Conservation (phyloP, 2,329 filamentous ascomycete genomes). For the Aspergillus versicolor region DNA sequence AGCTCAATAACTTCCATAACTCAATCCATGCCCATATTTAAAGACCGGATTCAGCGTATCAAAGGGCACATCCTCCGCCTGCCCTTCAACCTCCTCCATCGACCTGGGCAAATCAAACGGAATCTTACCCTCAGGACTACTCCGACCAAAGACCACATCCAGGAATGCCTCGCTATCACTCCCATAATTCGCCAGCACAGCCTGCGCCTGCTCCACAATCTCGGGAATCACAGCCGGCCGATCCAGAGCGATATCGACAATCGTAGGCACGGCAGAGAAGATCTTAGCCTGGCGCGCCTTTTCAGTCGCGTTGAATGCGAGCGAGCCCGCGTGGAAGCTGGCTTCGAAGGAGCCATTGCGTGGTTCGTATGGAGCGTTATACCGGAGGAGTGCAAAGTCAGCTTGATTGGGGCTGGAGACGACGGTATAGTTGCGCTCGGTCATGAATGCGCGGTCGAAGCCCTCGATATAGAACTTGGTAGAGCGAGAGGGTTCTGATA, state of each 20-base stretch:
- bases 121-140: slow-evolving; percentile 43
- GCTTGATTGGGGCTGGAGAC: not conserved
- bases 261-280: not conserved
- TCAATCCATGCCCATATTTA: not conserved
- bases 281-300: not conserved
- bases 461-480: slow-evolving; percentile 4
- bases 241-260: not conserved
- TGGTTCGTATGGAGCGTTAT: not conserved
- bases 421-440: not conserved
- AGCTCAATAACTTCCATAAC: too few species aligned
- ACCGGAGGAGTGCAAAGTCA: not conserved
- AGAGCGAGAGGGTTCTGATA: not conserved
- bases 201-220: not conserved
- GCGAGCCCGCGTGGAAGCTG: not conserved
- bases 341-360: not conserved
- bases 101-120: slow-evolving; percentile 51
- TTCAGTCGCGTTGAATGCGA: not conserved
- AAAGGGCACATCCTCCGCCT: slow-evolving; percentile 6
- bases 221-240: slow-evolving; percentile 1
- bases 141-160: slow-evolving; percentile 23
- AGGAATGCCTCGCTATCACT: not conserved
- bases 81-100: slow-evolving; percentile 41
- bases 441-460: not conserved
- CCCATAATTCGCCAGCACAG: not conserved
- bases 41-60: slow-evolving; percentile 7